Base-by-base conservation (phyloP, 352 stramenopile species). In the Globisporangium camurandrum region DNA sequence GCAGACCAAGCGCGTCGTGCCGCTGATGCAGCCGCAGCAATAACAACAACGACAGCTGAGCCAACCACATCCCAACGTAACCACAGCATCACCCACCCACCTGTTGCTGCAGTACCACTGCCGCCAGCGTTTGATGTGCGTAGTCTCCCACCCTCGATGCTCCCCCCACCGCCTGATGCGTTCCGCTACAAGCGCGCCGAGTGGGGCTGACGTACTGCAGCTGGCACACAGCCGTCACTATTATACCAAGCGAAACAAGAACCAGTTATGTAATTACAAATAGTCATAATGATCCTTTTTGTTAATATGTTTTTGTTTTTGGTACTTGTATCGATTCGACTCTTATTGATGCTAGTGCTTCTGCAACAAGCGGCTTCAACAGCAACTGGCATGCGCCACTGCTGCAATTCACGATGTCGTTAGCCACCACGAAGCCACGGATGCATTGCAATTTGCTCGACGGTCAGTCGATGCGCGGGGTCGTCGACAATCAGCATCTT, bases 401-500 rank as follows among this genome's bases (percentile, higher is more conserved):
- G 14, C 8, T 8, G 39, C 5, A 7, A 10, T 27, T 19, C 17
- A 4, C 16, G 19, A 12, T 8, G 31, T 11, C 22, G 49, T 59
- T 79, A 86, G 66, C 73, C 74, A 30, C 75, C 74, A 37, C 77
- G 71, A 41, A 93, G 67, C 81, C 81, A 93, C 48, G 81, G 81
- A 54, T 93, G 81, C 69, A 79, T 73, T 26, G 76, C 79, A 47
- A 93, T 93, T 59, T 93, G 71, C 54, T 88, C 75, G 58, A 93
- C 70, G 49, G 78, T 90, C 49, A 93, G 66, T 7, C 81, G 76
- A 34, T 62, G 66, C 33, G 74, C 62, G 30, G 81, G 81, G 46
- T 93, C 75, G 49, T 90, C 75, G n/a, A 93, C 81, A 26, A 93
- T 67, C 39, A 93, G 75, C 74, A 93, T 86, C 57, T 79, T 70